phyloP scores from a whole-genome alignment of 2,329 filamentous ascomycete species.

The Sporothrix phasma region DNA sequence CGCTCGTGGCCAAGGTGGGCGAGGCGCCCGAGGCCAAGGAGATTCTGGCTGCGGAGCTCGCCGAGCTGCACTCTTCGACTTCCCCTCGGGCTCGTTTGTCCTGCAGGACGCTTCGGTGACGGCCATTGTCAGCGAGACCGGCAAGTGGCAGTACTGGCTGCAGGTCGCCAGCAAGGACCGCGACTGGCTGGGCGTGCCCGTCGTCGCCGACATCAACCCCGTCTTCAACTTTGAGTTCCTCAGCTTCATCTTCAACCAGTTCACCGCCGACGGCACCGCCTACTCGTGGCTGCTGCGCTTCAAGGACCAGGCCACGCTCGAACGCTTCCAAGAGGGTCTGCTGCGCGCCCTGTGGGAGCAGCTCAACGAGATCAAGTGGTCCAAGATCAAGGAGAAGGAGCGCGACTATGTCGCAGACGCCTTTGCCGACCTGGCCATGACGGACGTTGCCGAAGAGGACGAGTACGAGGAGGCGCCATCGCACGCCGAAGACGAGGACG shows the following conservation, averaged over 20 bases:
- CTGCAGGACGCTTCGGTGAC: conserved; percentile 65
- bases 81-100: conserved; percentile 75
- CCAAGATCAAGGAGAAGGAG: conserved; percentile 83
- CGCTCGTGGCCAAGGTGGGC: conserved; percentile 38
- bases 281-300: conserved; percentile 95
- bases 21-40: conserved; percentile 62
- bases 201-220: conserved; percentile 87
- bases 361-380: conserved; percentile 88
- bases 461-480: conserved; percentile 26
- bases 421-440: conserved; percentile 89
- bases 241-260: conserved; percentile 99
- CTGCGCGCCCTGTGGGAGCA: conserved; percentile 98
- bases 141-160: conserved; percentile 92
- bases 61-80: conserved; percentile 88
- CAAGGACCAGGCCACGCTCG: conserved; percentile 68
- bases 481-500: conserved; percentile 38
- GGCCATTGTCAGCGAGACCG: conserved; percentile 75
- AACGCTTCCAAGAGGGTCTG: conserved; percentile 83
- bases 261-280: conserved; percentile 74
- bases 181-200: conserved; percentile 77
- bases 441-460: conserved; percentile 53
- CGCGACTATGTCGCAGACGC: conserved; percentile 91
- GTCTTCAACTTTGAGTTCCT: conserved; percentile 98
- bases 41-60: conserved; percentile 62
- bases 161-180: conserved; percentile 67